These are phyloP conservation scores for Rhododendron ferrugineum DNA, from an alignment of 148 eudicot species.

Conservation along the genomic window DNA sequence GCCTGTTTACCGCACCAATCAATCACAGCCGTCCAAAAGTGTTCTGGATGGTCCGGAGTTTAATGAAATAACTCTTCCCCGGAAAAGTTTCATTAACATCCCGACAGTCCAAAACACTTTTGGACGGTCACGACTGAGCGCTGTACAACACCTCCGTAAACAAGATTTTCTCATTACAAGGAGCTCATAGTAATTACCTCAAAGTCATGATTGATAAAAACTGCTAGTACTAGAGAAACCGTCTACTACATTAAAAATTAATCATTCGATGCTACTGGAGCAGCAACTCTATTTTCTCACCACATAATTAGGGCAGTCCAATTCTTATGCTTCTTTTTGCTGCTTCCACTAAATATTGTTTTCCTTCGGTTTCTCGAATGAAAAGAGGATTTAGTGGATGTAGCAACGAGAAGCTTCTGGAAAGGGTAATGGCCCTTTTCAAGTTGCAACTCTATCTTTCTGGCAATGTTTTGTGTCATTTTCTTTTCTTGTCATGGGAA, in stretches of 20 bases:
- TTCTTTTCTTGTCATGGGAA: conserved; percentile 21
- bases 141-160: no score
- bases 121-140: no score
- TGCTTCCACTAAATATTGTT: conserved; percentile 85
- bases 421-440: conserved; percentile 43
- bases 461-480: neutral
- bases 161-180: neutral
- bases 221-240: no score
- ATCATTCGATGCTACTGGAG: neutral
- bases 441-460: conserved; percentile 11
- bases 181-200: neutral
- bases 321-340: conserved; percentile 91
- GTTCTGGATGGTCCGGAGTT: no score
- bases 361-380: conserved; percentile 24
- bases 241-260: neutral
- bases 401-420: conserved; percentile 94
- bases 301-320: conserved; percentile 24
- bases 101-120: no score
- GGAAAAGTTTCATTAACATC: no score
- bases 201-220: neutral
- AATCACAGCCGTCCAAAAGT: no score
- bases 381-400: conserved; percentile 74
- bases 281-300: neutral
- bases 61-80: no score
- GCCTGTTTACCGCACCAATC: no score